Evolutionary conservation across 2,329 filamentous ascomycete genomes (phyloP).

Genomic region (Geosmithia flava): DNA sequence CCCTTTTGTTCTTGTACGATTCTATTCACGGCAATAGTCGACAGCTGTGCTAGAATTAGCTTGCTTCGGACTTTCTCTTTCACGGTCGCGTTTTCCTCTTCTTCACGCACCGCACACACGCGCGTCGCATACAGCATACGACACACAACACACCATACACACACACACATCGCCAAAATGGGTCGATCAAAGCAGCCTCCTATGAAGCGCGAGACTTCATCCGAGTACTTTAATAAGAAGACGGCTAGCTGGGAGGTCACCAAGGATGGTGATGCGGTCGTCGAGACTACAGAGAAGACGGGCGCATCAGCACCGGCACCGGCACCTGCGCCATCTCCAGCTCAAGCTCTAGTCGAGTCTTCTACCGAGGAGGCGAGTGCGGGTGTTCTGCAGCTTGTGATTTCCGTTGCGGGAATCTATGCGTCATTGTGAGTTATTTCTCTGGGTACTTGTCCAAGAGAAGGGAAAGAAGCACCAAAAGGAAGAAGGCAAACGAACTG

Average conservation of each 20-base stretch:
- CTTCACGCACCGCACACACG: neutral
- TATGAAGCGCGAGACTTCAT: constrained; percentile 52
- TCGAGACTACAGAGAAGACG: constrained; percentile 26
- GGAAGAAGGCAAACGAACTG: neutral
- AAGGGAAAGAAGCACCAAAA: neutral
- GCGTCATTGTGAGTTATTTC: constrained; percentile 66
- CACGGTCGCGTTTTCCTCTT: neutral
- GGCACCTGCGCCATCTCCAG: neutral
- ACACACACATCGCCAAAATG: constrained; percentile 31
- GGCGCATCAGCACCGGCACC: constrained; percentile 10
- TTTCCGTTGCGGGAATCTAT: constrained; percentile 93
- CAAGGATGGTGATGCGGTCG: constrained; percentile 14
- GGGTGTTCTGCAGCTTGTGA: constrained; percentile 61
- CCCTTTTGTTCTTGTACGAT: neutral
- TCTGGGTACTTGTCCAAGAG: neutral
- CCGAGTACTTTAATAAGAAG: constrained; percentile 47
- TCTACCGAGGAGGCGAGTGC: constrained; percentile 30
- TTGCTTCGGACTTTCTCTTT: neutral
- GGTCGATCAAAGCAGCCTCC: constrained; percentile 61
- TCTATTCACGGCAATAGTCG: neutral
- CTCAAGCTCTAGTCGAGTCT: neutral
- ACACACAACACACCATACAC: neutral
- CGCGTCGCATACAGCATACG: neutral
- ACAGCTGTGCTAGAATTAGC: neutral
- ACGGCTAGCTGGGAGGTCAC: constrained; percentile 22